A percentile compares a stretch with the other conserved stretches of the same genome.
Evolutionary conservation across 1,284 basidiomycete genomes (phyloP).

Genomic region (Malassezia dermatis): DNA sequence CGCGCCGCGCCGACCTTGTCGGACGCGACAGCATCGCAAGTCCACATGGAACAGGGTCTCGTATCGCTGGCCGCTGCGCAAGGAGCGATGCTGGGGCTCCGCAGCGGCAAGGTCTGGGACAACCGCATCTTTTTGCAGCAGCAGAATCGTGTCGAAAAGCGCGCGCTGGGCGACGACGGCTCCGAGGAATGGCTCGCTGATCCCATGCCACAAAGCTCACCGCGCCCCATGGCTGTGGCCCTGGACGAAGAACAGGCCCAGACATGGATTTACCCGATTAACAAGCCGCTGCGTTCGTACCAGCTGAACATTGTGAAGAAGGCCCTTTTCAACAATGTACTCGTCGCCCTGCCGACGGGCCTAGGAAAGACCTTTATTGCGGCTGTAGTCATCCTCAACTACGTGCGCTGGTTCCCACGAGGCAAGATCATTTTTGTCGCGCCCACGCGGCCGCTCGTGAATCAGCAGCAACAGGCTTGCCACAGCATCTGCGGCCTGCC

Average conservation of each 20-base stretch:
- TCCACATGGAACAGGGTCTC: slow-evolving; percentile 10
- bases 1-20: background rate
- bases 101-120: slow-evolving; percentile 11
- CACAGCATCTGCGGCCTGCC: slow-evolving; percentile 90
- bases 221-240: slow-evolving; percentile 31
- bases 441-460: slow-evolving; percentile 86
- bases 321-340: slow-evolving; percentile 72
- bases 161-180: background rate
- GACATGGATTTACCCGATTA: slow-evolving; percentile 86
- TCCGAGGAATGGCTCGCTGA: background rate
- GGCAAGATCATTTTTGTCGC: slow-evolving; percentile 72
- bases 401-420: slow-evolving; percentile 39
- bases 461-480: slow-evolving; percentile 76
- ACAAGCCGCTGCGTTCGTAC: slow-evolving; percentile 78
- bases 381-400: slow-evolving; percentile 71
- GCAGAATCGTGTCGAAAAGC: slow-evolving; percentile 6
- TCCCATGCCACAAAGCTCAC: background rate
- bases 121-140: slow-evolving; percentile 6
- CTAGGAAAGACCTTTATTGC: slow-evolving; percentile 98
- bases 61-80: slow-evolving; percentile 9
- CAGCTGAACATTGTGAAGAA: slow-evolving; percentile 85
- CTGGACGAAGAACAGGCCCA: slow-evolving; percentile 67
- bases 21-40: background rate
- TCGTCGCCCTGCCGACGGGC: slow-evolving; percentile 90
- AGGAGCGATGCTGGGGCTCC: background rate